Evolutionary conservation across 2,329 filamentous ascomycete species (phyloP), one percentile per base, ranked within the genome.

Genomic region (Fusarium sp.): DNA sequence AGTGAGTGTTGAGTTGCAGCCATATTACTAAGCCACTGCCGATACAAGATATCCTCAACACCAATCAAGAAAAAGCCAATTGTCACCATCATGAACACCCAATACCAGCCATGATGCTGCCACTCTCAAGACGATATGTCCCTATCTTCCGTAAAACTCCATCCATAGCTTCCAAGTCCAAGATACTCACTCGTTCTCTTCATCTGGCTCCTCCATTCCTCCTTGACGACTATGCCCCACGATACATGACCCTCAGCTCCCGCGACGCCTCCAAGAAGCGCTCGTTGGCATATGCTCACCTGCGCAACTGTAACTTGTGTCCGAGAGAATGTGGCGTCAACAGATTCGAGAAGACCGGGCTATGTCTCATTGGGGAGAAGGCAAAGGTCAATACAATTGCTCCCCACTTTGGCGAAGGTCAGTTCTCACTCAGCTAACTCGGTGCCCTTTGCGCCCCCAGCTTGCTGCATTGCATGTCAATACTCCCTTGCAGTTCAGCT

Each of bases 311-410:
- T 80, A 96, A 96, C 72, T 83, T 96, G 9, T 96, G 92, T 71
- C 92, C 93, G 3, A 85, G 92, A 14, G 81, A 88, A 45, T 96
- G 93, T 77, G 88, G 89, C 53, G 91, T 95, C 33, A 94, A 96
- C 76, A 88, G 92, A n/a, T 93, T 89, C 73, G 88, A 94, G 78
- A 90, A 85, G 69, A 92, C 91, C 1, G 93, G 92, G 15, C 85
- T 91, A 74, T 96, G 92, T 75, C 82, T 96, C 61, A 91, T 96
- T 70, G 92, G 92, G 15, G 85, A 90, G 61, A 90, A 86, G 46
- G 91, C 89, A 56, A 93, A 93, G 73, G 92, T 96, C 70, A 94
- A 93, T 75, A 92, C 92, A 9, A 93, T 96, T 68, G 92, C 92
- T 59, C 93, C 92, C 50, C 93, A 96, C 78, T 94, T 94, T 76